Conservation (phyloP, 169 alveolate genomes). For the Amoebophrya sp. region DNA sequence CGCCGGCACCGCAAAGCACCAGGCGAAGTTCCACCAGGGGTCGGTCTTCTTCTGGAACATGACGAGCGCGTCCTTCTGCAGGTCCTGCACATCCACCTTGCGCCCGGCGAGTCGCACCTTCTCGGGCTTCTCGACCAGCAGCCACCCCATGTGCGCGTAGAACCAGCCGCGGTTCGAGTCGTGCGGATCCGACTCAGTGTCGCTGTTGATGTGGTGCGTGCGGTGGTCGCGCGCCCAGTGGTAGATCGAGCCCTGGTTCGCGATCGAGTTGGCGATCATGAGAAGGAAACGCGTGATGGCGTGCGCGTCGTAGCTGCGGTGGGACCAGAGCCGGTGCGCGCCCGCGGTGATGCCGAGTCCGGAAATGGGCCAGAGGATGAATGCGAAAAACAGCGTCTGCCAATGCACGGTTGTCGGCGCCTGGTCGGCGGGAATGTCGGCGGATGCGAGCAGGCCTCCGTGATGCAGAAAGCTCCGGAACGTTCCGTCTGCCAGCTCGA, state of each 20-base stretch:
- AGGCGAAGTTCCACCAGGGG: conserved; percentile 53
- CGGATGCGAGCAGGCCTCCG: not conserved
- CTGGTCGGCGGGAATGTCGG: not conserved
- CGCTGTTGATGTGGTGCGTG: conserved; percentile 59
- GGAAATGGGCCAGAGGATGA: conserved; percentile 38
- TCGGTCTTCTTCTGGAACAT: conserved; percentile 35
- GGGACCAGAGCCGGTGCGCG: conserved; percentile 71
- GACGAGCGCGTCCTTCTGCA: conserved; percentile 30
- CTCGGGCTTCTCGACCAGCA: conserved; percentile 42
- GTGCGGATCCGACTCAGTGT: conserved; percentile 62
- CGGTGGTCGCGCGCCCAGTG: conserved; percentile 65
- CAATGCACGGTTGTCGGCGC: not conserved
- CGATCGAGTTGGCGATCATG: conserved; percentile 52
- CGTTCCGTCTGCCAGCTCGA: not conserved
- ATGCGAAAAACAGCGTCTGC: not conserved
- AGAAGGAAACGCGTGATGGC: conserved; percentile 39
- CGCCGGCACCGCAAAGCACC: conserved; percentile 54
- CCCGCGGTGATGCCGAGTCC: conserved; percentile 72
- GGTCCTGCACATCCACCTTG: not conserved
- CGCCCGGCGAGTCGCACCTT: conserved; percentile 27
- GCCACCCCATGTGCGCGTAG: conserved; percentile 68
- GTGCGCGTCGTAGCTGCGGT: conserved; percentile 56
- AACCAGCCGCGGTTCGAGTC: conserved; percentile 54
- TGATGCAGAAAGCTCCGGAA: not conserved
- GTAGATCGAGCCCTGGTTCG: conserved; percentile 60